phyloP scores from a whole-genome alignment of 2,329 filamentous ascomycete genomes.

The Neoascochyta sp. region DNA sequence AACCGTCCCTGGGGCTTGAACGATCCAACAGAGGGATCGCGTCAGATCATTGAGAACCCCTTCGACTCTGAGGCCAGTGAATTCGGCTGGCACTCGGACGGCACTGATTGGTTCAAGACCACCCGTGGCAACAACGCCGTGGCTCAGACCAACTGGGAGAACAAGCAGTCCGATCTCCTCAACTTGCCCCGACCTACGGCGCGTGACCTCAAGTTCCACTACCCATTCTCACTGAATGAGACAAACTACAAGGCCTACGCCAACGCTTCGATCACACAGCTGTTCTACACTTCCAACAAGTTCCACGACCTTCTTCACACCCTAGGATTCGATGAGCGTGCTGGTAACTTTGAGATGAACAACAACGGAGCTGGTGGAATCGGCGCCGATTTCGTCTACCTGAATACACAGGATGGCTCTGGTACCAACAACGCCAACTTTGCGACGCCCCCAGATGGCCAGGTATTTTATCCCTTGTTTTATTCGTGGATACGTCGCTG shows the following conservation, averaged over 20 bases:
- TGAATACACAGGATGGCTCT: slow-evolving; percentile 55
- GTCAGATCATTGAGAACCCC: slow-evolving; percentile 48
- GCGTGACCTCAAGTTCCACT: slow-evolving; percentile 43
- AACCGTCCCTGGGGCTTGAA: slow-evolving; percentile 49
- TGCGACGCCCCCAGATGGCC: slow-evolving; percentile 47
- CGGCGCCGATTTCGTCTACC: slow-evolving; percentile 53
- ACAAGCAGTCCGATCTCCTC: slow-evolving; percentile 41
- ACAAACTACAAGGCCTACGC: slow-evolving; percentile 40
- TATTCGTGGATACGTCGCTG: too few relatives aligned
- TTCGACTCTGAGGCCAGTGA: slow-evolving; percentile 48
- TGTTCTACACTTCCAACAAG: slow-evolving; percentile 59
- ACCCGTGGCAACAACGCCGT: slow-evolving; percentile 59
- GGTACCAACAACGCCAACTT: slow-evolving; percentile 58
- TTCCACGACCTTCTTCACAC: slow-evolving; percentile 58
- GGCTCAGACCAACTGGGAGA: slow-evolving; percentile 50
- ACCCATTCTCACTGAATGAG: slow-evolving; percentile 23
- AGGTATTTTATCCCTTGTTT: too few relatives aligned
- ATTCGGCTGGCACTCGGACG: slow-evolving; percentile 54
- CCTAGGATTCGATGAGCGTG: slow-evolving; percentile 56
- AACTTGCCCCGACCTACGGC: slow-evolving; percentile 51
- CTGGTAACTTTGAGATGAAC: slow-evolving; percentile 59
- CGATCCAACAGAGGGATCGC: slow-evolving; percentile 51
- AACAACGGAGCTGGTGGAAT: slow-evolving; percentile 54
- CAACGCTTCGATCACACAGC: slow-evolving; percentile 56
- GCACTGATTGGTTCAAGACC: slow-evolving; percentile 48